phyloP scores from a whole-genome alignment of 1,284 basidiomycete genomes.

The Fomitiporia mediterranea region DNA sequence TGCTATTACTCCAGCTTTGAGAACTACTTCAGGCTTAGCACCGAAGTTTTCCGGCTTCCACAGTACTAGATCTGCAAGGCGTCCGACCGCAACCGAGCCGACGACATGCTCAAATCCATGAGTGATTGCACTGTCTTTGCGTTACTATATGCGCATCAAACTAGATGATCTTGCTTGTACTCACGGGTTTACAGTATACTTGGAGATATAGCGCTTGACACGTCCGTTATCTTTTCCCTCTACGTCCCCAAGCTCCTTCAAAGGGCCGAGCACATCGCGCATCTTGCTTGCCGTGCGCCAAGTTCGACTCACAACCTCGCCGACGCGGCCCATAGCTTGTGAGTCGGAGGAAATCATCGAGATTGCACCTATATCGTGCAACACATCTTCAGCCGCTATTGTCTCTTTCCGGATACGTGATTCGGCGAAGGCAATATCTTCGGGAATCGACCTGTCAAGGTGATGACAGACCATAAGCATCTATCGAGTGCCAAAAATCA shows the following conservation, averaged over 20 bases:
- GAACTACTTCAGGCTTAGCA: conserved; percentile 84
- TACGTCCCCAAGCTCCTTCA: conserved; percentile 55
- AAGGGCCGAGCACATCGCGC: conserved; percentile 74
- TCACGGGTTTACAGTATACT: conserved; percentile 97
- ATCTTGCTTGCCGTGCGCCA: conserved; percentile 99
- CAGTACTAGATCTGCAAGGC: conserved; percentile 89
- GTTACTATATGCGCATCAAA: conserved; percentile 12
- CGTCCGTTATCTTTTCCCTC: conserved; percentile 81
- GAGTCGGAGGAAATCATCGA: conserved; percentile 95
- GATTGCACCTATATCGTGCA: conserved; percentile 94
- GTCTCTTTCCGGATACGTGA: conserved; percentile 97
- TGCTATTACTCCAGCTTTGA: conserved; percentile 92
- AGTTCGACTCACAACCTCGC: conserved; percentile 89
- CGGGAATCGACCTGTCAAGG: conserved; percentile 81
- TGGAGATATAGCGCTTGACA: conserved; percentile 96
- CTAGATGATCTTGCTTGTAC: conserved; percentile 33
- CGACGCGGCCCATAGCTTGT: conserved; percentile 97
- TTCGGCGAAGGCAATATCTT: conserved; percentile 96
- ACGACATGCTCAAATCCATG: conserved; percentile 90
- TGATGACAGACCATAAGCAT: conserved; percentile 99
- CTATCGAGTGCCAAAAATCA: conserved; percentile 36
- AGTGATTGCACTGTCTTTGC: conserved; percentile 72
- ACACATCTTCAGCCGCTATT: conserved; percentile 94
- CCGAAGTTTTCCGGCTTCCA: conserved; percentile 96
- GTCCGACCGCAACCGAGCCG: conserved; percentile 80